phyloP scores from a whole-genome alignment of 139 green algal species.

The Penium margaritaceum region DNA sequence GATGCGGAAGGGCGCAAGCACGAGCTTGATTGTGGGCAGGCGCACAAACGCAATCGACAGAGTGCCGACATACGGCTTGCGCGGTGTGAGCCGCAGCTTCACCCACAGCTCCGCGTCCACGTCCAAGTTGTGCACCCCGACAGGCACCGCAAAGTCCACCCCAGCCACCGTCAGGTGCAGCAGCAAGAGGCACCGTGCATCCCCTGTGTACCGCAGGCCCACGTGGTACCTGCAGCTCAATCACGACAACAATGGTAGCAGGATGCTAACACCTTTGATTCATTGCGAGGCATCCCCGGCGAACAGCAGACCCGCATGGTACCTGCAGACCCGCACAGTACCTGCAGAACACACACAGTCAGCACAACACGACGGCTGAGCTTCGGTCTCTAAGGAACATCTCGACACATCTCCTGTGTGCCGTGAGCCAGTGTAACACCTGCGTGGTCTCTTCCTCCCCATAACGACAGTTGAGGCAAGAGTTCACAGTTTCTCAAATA shows the following conservation, averaged over 20 bases:
- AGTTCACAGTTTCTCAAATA: too few relatives aligned
- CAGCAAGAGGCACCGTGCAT: slow-evolving; percentile 30
- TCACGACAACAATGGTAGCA: background rate
- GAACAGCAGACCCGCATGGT: too few relatives aligned
- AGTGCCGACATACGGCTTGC: slow-evolving; percentile 83
- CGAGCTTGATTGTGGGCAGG: slow-evolving; percentile 70
- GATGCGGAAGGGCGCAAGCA: slow-evolving; percentile 48
- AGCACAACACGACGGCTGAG: too few relatives aligned
- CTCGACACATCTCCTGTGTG: too few relatives aligned
- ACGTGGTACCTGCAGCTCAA: slow-evolving; percentile 28
- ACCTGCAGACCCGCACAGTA: too few relatives aligned
- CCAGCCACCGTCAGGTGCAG: slow-evolving; percentile 16
- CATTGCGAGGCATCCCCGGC: too few relatives aligned
- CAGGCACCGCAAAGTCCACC: slow-evolving; percentile 53
- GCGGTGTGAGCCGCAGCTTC: slow-evolving; percentile 83
- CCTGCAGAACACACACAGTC: too few relatives aligned
- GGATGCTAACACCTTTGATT: too few relatives aligned
- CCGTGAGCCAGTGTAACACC: too few relatives aligned
- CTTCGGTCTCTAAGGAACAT: too few relatives aligned
- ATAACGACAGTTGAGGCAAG: too few relatives aligned
- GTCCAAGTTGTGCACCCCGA: slow-evolving; percentile 86
- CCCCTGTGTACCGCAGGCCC: slow-evolving; percentile 41
- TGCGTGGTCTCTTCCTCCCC: too few relatives aligned
- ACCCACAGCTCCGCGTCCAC: slow-evolving; percentile 86
- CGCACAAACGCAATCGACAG: slow-evolving; percentile 82